Percentiles rank a stretch among this genome's conserved stretches.
phyloP scores from a whole-genome alignment of 75 land plant genomes.

The Picea sitchensis region DNA sequence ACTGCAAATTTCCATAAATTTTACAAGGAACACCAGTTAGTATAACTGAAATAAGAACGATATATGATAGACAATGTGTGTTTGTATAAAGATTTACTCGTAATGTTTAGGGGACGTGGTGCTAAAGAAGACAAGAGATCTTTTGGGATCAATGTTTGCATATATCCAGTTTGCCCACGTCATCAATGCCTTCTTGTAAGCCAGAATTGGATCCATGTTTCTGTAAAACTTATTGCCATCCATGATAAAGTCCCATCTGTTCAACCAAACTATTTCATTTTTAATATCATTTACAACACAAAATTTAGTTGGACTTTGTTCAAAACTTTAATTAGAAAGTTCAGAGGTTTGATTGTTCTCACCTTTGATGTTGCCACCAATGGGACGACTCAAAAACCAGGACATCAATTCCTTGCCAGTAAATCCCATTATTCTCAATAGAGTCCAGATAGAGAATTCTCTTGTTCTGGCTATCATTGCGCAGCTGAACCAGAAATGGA shows the following conservation, averaged over 20 bases:
- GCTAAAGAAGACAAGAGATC: constrained; percentile 46
- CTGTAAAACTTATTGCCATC: constrained; percentile 26
- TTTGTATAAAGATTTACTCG: constrained; percentile 15
- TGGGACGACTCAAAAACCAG: constrained; percentile 81
- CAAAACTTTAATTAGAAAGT: too few species aligned
- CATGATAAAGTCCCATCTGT: constrained; percentile 56
- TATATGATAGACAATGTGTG: neutral
- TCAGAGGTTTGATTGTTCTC: too few species aligned
- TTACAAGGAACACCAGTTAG: neutral
- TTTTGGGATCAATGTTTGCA: constrained; percentile 26
- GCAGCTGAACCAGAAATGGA: constrained; percentile 66
- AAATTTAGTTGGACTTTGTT: too few species aligned
- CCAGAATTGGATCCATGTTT: constrained; percentile 45
- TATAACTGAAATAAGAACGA: neutral
- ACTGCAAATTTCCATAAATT: constrained; percentile 15
- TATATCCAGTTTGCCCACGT: constrained; percentile 70
- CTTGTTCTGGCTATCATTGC: constrained; percentile 18
- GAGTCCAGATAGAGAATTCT: constrained; percentile 39
- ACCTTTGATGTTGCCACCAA: constrained; percentile 43
- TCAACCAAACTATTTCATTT: neutral
- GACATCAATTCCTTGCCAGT: constrained; percentile 52
- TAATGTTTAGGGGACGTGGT: constrained; percentile 71
- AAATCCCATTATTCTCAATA: constrained; percentile 49
- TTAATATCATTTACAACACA: too few species aligned
- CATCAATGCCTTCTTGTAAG: constrained; percentile 54